Percentiles rank a stretch among this genome's conserved stretches.
Conservation (phyloP, 2,329 filamentous ascomycete species). For the Venturia aucupariae region DNA sequence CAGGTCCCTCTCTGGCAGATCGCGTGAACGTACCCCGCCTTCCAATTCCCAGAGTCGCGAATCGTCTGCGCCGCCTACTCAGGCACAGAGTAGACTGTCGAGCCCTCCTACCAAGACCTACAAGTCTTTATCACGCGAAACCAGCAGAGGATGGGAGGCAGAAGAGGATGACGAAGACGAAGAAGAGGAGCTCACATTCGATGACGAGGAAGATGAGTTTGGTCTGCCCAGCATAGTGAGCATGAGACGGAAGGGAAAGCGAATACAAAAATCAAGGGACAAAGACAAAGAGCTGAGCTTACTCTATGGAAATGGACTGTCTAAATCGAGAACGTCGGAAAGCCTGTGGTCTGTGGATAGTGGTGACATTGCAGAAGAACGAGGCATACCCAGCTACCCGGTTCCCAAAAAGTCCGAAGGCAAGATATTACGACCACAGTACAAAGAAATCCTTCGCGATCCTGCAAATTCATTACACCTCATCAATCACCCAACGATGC, state of each 20-base stretch:
- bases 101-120: constrained; percentile 62
- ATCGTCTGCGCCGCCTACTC: constrained; percentile 49
- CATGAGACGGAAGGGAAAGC: constrained; percentile 65
- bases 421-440: constrained; percentile 93
- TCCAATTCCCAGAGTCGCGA: constrained; percentile 48
- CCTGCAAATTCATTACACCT: constrained; percentile 92
- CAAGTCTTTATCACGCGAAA: constrained; percentile 70
- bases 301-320: constrained; percentile 17
- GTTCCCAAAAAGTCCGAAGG: constrained; percentile 82
- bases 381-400: constrained; percentile 73
- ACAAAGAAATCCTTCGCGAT: constrained; percentile 81
- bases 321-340: constrained; percentile 13
- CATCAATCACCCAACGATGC: constrained; percentile 74
- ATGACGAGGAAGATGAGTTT: constrained; percentile 91
- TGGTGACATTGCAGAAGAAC: constrained; percentile 87
- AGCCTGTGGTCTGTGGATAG: constrained; percentile 61
- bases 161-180: constrained; percentile 49
- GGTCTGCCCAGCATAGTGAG: constrained; percentile 86
- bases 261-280: constrained; percentile 34
- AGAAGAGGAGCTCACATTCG: constrained; percentile 68
- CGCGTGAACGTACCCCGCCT: constrained; percentile 67
- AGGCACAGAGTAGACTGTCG: constrained; percentile 41
- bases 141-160: constrained; percentile 72
- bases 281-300: constrained; percentile 32
- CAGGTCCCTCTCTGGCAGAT: constrained; percentile 53